Evolutionary conservation across 352 stramenopile genomes (phyloP), one percentile per base, ranked within the genome.

Genomic region (Globisporangium uncinulatum): DNA sequence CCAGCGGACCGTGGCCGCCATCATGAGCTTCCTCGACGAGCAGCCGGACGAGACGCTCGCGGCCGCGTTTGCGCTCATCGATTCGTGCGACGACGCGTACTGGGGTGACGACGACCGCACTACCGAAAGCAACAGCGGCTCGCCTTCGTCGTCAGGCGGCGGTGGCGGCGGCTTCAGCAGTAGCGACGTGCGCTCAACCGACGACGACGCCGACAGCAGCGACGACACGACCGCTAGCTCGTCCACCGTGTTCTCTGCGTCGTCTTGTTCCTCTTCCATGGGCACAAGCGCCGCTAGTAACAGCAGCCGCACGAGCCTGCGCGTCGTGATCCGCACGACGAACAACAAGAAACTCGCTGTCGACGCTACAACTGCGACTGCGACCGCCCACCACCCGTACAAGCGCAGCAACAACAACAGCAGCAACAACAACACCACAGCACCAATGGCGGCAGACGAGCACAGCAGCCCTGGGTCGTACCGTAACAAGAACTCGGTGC

Each of bases 41-140:
- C 43, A 59, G 31, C 54, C 41, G 44, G 32, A 41, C 13, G 44
- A 43, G 13, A 69, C 63, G 43, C 48, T 69, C 34, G 50, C 52
- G 31, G 51, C 51, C 17, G 52, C 61, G 20, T 19, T 69, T 34
- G 59, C 54, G 32, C 60, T 69, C 54, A 65, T 69, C 53, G 63
- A 70, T 19, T 58, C 53, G 8, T 63, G 42, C 31, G 54, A 53
- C 15, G 17, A 3, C 14, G 36, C 6, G 11, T 17, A 24, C 24
- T 8, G 42, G 31, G 46, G 20, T 6, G 45, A 37, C 14, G 19
- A 24, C 39, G 32, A 39, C 7, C 32, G 39, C 14, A 24, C 19
- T 17, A 41, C 43, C 4, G 17, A 24, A 29, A 53, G 43, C 24
- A 51, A 34, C n/a, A n/a, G n/a, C n/a, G n/a, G n/a, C n/a, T n/a